Conservation (phyloP, 805 yeast genomes). For the Schwanniomyces occidentalis region DNA sequence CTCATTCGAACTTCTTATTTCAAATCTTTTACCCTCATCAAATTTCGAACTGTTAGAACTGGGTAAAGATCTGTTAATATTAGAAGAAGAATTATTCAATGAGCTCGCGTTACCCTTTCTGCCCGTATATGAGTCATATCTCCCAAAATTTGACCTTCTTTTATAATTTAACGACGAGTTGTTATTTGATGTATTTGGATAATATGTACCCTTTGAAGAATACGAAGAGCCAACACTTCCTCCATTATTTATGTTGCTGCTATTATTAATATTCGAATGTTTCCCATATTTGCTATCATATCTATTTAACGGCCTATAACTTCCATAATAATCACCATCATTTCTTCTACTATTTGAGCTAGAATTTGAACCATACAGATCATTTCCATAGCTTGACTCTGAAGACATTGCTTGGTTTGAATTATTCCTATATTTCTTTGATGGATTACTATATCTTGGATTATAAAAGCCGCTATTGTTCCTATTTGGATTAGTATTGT, state of each 20-base stretch:
- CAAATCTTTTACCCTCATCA: too few relatives aligned
- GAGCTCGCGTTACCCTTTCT: slow-evolving; percentile 7
- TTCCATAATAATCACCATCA: slow-evolving; percentile 11
- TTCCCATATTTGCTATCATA: slow-evolving; percentile 9
- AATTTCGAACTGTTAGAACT: too few relatives aligned
- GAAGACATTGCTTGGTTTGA: background rate
- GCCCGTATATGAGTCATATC: slow-evolving; percentile 21
- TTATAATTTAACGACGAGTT: slow-evolving; percentile 7
- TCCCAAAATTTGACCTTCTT: slow-evolving; percentile 15
- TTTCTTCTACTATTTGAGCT: slow-evolving; percentile 6
- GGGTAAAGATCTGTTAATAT: too few relatives aligned
- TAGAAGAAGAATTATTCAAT: background rate
- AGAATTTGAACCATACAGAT: background rate
- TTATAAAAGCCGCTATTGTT: slow-evolving; percentile 7
- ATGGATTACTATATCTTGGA: slow-evolving; percentile 5
- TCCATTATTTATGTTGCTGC: too few relatives aligned
- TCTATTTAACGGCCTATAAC: slow-evolving; percentile 4
- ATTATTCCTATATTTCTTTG: slow-evolving; percentile 4
- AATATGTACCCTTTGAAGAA: slow-evolving; percentile 3
- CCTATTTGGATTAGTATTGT: slow-evolving; percentile 4
- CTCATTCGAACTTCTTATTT: too few relatives aligned
- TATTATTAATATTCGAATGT: too few relatives aligned
- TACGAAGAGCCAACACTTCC: slow-evolving; percentile 3
- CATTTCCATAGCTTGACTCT: background rate
- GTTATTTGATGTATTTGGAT: background rate